Conservation (phyloP, 805 yeast species). For the Saturnispora mendoncae region DNA sequence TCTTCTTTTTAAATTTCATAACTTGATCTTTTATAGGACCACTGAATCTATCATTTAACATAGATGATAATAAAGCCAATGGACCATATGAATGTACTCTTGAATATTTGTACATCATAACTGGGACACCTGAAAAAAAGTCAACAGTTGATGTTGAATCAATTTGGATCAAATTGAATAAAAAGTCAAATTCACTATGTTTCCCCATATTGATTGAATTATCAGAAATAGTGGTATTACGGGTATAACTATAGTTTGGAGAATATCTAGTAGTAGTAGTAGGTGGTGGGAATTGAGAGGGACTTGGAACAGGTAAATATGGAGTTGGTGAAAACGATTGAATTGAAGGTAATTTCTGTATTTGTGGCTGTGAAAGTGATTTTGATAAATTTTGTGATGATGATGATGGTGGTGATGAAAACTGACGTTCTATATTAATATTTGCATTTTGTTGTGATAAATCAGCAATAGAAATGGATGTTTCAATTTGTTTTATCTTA, state of each 20-base stretch:
- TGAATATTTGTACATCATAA: constrained; percentile 34
- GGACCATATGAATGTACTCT: constrained; percentile 44
- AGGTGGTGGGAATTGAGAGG: too few relatives aligned
- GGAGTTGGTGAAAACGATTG: constrained; percentile 8
- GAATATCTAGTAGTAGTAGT: background rate
- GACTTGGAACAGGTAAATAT: background rate
- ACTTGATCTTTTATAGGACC: constrained; percentile 29
- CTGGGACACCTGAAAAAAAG: constrained; percentile 34
- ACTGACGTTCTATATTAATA: background rate
- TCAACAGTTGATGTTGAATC: constrained; percentile 32
- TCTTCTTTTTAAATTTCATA: constrained; percentile 17
- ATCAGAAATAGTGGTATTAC: background rate
- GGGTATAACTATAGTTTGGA: constrained; percentile 2
- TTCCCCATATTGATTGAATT: background rate
- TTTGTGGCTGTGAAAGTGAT: background rate
- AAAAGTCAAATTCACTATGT: background rate
- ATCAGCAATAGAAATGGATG: constrained; percentile 33
- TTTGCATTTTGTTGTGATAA: constrained; percentile 3
- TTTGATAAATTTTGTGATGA: too few relatives aligned
- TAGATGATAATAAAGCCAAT: constrained; percentile 38
- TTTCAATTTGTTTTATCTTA: constrained; percentile 39
- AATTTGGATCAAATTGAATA: constrained; percentile 12
- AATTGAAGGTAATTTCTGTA: constrained; percentile 17
- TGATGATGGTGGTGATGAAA: too few relatives aligned
- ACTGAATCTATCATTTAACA: constrained; percentile 38